A percentile compares a stretch with the other conserved stretches of the same genome.
Conservation (phyloP, 257 asterid genomes). For the Nicotiana sylvestris region DNA sequence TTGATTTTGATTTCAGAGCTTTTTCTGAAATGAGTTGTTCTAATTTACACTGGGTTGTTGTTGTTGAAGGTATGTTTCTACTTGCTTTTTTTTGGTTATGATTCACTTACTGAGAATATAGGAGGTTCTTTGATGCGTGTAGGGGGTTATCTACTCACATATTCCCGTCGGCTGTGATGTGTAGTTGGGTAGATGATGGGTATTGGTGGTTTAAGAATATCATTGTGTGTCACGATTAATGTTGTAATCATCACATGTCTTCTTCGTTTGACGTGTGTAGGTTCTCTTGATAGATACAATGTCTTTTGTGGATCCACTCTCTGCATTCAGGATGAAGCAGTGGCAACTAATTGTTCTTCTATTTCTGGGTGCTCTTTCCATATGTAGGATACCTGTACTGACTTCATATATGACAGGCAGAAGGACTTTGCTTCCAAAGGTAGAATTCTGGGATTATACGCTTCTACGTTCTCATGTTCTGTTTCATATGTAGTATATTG, state of each 20-base stretch:
- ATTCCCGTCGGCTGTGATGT: background rate
- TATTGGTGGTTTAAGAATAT: background rate
- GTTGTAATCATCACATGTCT: background rate
- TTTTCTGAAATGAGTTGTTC: background rate
- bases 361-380: slow-evolving; percentile 88
- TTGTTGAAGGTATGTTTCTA: no score
- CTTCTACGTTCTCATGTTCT: slow-evolving; percentile 9
- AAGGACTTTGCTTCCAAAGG: slow-evolving; percentile 73
- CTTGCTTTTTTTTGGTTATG: no score
- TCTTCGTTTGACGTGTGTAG: slow-evolving; percentile 36
- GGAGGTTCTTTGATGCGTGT: background rate
- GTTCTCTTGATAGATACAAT: slow-evolving; percentile 66
- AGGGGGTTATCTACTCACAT: background rate
- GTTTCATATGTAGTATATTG: background rate
- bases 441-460: slow-evolving; percentile 22
- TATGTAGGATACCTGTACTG: slow-evolving; percentile 64
- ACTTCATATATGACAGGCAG: slow-evolving; percentile 45
- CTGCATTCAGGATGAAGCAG: slow-evolving; percentile 75
- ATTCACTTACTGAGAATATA: no score
- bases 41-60: background rate
- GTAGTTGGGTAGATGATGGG: background rate
- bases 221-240: background rate
- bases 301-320: slow-evolving; percentile 81
- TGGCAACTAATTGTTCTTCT: slow-evolving; percentile 72
- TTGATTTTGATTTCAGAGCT: no score